Conservation (phyloP, 345 rosid genomes). For the Heritiera littoralis region DNA sequence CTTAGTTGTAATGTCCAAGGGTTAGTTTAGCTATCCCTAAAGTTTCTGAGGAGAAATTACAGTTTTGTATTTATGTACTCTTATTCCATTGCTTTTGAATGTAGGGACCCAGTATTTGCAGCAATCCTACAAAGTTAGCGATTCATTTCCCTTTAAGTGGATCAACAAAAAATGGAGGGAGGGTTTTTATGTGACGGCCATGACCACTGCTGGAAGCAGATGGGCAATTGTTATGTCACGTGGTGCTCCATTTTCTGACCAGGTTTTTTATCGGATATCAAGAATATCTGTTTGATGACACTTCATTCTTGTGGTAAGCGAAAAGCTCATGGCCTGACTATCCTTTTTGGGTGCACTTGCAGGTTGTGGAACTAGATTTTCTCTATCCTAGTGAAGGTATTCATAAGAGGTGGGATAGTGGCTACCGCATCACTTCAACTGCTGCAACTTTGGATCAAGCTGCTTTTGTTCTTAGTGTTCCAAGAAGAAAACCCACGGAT, state of each 20-base stretch:
- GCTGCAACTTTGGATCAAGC: conserved; percentile 94
- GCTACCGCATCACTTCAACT: conserved; percentile 87
- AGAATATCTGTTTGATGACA: conserved; percentile 14
- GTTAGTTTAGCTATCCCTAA: conserved; percentile 35
- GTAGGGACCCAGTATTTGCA: conserved; percentile 88
- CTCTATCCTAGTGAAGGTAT: conserved; percentile 97
- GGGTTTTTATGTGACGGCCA: conserved; percentile 87
- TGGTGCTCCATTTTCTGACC: conserved; percentile 85
- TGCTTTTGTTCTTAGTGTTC: conserved; percentile 91
- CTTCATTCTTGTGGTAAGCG: not conserved
- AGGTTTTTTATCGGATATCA: conserved; percentile 46
- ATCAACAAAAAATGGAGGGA: conserved; percentile 96
- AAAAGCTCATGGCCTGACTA: conserved; percentile 1
- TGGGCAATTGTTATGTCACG: conserved; percentile 99
- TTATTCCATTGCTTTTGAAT: conserved; percentile 21
- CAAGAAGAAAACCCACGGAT: conserved; percentile 77
- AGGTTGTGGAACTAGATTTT: conserved; percentile 97
- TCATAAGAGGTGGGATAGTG: conserved; percentile 90
- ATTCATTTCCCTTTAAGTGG: conserved; percentile 96
- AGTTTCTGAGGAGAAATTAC: not conserved
- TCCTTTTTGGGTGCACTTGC: conserved; percentile 16
- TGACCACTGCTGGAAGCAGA: conserved; percentile 94
- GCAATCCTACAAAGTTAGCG: conserved; percentile 96
- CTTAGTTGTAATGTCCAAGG: conserved; percentile 93
- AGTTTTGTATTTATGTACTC: not conserved